Evolutionary conservation across 2,329 filamentous ascomycete species (phyloP).

Genomic region (Grosmannia serpens): DNA sequence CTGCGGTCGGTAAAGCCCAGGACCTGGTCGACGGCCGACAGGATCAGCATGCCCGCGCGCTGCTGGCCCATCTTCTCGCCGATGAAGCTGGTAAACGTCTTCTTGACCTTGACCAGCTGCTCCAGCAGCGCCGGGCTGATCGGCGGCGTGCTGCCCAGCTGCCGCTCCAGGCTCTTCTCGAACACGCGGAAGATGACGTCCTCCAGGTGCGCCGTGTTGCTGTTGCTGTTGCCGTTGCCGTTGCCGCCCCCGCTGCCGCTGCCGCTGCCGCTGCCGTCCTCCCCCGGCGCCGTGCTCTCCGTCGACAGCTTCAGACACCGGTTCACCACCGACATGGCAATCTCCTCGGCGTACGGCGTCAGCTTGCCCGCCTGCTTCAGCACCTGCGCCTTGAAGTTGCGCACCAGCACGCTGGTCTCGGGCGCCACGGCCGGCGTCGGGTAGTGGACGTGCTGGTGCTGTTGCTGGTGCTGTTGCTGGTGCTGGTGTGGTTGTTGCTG

Average conservation of each 20-base stretch:
- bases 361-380: constrained; percentile 28
- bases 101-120: constrained; percentile 33
- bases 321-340: constrained; percentile 42
- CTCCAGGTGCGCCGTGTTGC: constrained; percentile 27
- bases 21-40: constrained; percentile 39
- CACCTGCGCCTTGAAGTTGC: constrained; percentile 34
- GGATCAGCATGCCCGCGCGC: constrained; percentile 32
- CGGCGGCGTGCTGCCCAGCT: background rate
- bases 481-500: background rate
- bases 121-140: constrained; percentile 29
- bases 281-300: constrained; percentile 21
- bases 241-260: background rate
- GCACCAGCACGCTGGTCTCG: constrained; percentile 28
- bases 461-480: background rate
- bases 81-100: constrained; percentile 31
- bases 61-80: constrained; percentile 26
- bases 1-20: constrained; percentile 35
- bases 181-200: constrained; percentile 35
- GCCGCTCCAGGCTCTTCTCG: constrained; percentile 8
- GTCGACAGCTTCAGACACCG: constrained; percentile 37
- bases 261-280: constrained; percentile 13
- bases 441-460: background rate
- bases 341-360: constrained; percentile 30
- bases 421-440: background rate
- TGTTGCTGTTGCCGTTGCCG: constrained; percentile 13